phyloP scores from a whole-genome alignment of 108 stramenopile genomes.

The Parietichytrium sp. region DNA sequence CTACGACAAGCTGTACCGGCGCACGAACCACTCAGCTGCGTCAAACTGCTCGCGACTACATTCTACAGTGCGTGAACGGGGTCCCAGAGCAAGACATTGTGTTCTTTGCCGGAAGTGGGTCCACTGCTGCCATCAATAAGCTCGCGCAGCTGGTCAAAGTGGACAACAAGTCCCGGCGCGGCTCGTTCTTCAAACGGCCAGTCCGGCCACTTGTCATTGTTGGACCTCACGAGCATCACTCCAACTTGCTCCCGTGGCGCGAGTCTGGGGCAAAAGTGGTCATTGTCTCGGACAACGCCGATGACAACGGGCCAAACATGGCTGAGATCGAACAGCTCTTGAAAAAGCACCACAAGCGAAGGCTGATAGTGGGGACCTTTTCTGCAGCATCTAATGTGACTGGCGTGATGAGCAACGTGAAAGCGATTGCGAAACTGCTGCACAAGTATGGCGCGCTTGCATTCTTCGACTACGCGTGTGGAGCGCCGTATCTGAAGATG shows the following conservation, averaged over 20 bases:
- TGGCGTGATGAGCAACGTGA: conserved; percentile 75
- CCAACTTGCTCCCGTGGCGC: conserved; percentile 90
- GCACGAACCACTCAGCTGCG: conserved; percentile 52
- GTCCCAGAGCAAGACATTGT: conserved; percentile 79
- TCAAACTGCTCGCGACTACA: conserved; percentile 49
- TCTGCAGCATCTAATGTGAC: conserved; percentile 88
- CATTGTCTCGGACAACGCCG: conserved; percentile 30
- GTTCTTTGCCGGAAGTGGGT: conserved; percentile 88
- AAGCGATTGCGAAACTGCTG: conserved; percentile 69
- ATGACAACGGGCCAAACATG: conserved; percentile 51
- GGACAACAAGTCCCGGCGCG: too few species aligned
- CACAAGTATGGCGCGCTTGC: conserved; percentile 81
- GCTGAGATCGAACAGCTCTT: conserved; percentile 68
- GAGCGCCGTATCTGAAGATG: conserved; percentile 80
- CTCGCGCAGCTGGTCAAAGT: too few species aligned
- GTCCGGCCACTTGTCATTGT: conserved; percentile 78
- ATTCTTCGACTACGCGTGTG: conserved; percentile 92
- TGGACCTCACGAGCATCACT: conserved; percentile 93
- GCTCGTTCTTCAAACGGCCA: too few species aligned
- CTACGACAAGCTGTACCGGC: conserved; percentile 46
- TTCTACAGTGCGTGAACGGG: neutral
- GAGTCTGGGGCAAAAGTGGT: conserved; percentile 67
- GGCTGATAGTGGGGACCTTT: conserved; percentile 77
- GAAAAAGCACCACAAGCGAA: conserved; percentile 48
- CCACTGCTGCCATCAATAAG: conserved; percentile 77